These are phyloP conservation scores for Condylostoma magnum DNA, from an alignment of 169 alveolate species.

Conservation along the genomic window DNA sequence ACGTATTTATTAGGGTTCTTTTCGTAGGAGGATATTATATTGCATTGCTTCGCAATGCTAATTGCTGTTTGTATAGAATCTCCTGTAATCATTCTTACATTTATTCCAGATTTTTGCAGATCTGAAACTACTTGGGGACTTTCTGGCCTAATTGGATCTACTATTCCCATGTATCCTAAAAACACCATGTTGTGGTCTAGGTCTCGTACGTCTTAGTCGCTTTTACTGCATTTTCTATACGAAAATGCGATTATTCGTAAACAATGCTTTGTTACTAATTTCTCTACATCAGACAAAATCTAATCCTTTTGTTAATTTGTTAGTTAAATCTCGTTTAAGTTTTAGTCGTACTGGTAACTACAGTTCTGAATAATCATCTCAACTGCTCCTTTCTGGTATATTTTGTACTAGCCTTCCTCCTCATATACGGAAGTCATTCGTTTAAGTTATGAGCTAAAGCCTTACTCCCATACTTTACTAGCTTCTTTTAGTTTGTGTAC, in stretches of 20 bases:
- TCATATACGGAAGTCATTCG: constrained; percentile 51
- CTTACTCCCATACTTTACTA: constrained; percentile 35
- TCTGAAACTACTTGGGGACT: constrained; percentile 82
- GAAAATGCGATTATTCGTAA: neutral
- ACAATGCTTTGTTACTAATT: neutral
- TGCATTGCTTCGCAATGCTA: neutral
- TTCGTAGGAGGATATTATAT: neutral
- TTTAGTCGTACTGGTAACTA: neutral
- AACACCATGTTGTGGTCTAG: neutral
- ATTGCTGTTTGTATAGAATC: constrained; percentile 84
- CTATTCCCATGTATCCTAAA: constrained; percentile 79
- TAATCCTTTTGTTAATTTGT: neutral
- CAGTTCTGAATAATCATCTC: constrained; percentile 64
- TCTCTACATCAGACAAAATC: neutral
- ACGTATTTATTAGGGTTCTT: neutral
- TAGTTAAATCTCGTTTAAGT: neutral
- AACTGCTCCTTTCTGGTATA: constrained; percentile 81
- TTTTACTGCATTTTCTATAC: neutral
- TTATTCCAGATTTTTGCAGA: constrained; percentile 85
- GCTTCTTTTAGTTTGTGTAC: neutral
- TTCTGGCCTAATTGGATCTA: constrained; percentile 84
- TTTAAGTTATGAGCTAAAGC: constrained; percentile 62
- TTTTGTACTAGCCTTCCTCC: constrained; percentile 27
- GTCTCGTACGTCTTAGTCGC: neutral
- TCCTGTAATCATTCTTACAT: constrained; percentile 91